Percentiles rank a stretch among this genome's conserved stretches.
These are phyloP conservation scores for Priceomyces melissophilus DNA, from an alignment of 805 yeast genomes.

Conservation along the genomic window DNA sequence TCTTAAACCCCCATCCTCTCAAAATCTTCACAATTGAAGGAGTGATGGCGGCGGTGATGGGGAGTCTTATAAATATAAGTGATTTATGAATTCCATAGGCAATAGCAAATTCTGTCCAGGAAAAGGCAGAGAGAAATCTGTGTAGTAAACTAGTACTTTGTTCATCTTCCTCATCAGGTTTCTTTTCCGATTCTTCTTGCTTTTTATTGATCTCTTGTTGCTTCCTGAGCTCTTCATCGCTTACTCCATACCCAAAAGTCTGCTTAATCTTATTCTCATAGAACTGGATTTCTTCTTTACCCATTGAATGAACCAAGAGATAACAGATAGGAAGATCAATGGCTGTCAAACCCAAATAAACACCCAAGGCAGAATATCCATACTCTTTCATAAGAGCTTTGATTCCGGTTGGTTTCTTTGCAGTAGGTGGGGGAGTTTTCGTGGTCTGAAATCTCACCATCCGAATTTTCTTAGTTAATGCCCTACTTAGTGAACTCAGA, in stretches of 20 bases:
- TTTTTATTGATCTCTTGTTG: conserved; percentile 33
- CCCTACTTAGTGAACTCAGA: not conserved
- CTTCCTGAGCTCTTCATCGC: conserved; percentile 39
- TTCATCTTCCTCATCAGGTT: conserved; percentile 18
- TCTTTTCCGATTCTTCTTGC: conserved; percentile 19
- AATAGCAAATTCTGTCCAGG: conserved; percentile 77
- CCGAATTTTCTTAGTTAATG: conserved; percentile 1
- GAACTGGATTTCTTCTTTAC: conserved; percentile 74
- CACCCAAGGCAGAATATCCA: conserved; percentile 88
- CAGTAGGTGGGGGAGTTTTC: conserved; percentile 7
- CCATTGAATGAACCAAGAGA: conserved; percentile 77
- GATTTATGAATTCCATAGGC: conserved; percentile 95
- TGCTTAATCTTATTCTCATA: conserved; percentile 61
- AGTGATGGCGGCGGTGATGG: conserved; percentile 87
- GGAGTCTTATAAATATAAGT: conserved; percentile 77
- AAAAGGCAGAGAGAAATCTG: conserved; percentile 36
- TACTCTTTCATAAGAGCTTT: conserved; percentile 76
- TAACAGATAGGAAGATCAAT: conserved; percentile 85
- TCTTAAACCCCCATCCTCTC: conserved; percentile 75
- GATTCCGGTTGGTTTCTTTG: conserved; percentile 42
- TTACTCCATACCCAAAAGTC: conserved; percentile 58
- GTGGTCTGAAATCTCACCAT: conserved; percentile 18
- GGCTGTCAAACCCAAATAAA: conserved; percentile 68
- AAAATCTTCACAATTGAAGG: conserved; percentile 69
- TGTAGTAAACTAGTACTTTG: conserved; percentile 5